Conservation (phyloP, 1,139 yeast species). For the Lodderomyces orthopsilosis region DNA sequence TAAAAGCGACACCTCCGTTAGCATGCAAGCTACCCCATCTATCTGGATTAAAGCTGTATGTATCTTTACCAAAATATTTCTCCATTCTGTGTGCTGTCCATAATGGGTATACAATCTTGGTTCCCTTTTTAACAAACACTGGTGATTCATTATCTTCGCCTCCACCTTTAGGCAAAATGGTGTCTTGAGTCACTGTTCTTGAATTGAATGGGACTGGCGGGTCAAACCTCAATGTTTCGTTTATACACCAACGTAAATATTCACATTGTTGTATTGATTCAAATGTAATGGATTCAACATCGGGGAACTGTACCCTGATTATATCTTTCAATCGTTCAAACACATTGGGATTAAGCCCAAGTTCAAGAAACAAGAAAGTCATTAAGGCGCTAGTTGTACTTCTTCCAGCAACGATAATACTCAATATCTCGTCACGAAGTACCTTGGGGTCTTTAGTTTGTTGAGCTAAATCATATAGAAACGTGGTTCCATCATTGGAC, state of each 20-base stretch:
- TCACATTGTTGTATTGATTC: constrained; percentile 45
- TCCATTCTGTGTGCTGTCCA: constrained; percentile 44
- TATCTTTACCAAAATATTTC: constrained; percentile 46
- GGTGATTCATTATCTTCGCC: constrained; percentile 44
- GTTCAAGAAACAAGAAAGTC: constrained; percentile 24
- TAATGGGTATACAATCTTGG: constrained; percentile 39
- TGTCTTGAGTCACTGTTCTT: constrained; percentile 40
- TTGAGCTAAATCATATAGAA: constrained; percentile 29
- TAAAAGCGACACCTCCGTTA: constrained; percentile 31
- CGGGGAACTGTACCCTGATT: constrained; percentile 21
- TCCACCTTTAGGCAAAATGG: constrained; percentile 49
- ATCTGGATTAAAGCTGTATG: constrained; percentile 45
- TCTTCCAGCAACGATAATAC: constrained; percentile 34
- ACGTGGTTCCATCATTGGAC: constrained; percentile 19
- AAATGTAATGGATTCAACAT: constrained; percentile 33
- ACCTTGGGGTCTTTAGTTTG: constrained; percentile 25
- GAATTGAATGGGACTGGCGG: constrained; percentile 54
- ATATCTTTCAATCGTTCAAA: constrained; percentile 23
- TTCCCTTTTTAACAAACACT: constrained; percentile 43
- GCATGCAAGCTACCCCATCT: constrained; percentile 36
- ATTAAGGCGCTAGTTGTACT: constrained; percentile 34
- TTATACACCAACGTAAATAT: constrained; percentile 44
- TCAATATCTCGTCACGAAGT: constrained; percentile 29
- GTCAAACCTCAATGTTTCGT: constrained; percentile 50
- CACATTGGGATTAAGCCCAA: constrained; percentile 22